These are phyloP conservation scores for Ambrosiella xylebori DNA, from an alignment of 2,329 filamentous ascomycete species.

Conservation along the genomic window DNA sequence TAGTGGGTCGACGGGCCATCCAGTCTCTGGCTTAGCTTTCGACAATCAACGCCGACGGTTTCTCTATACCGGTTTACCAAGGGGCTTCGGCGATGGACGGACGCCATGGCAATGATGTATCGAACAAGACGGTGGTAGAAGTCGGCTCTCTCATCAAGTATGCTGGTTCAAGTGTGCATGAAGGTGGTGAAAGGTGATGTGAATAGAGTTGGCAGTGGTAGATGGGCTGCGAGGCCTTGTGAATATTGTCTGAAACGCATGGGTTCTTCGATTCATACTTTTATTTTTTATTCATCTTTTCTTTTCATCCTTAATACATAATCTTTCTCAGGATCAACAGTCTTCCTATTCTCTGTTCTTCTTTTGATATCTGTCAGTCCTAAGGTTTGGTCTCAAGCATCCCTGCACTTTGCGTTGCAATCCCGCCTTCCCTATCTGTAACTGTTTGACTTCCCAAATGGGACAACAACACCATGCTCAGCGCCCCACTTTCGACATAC, in stretches of 20 bases:
- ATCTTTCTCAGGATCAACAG: no score
- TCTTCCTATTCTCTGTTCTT: no score
- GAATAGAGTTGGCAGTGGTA: no score
- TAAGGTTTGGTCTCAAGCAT: no score
- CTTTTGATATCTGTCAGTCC: no score
- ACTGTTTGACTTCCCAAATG: neutral
- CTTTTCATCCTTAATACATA: neutral
- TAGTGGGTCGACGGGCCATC: neutral
- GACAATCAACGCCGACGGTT: neutral
- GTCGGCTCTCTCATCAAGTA: neutral
- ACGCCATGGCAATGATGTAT: neutral
- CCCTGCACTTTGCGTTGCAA: neutral
- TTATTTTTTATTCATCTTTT: neutral
- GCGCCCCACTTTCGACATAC: neutral
- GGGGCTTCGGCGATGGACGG: neutral
- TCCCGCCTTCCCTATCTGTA: neutral
- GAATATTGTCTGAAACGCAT: neutral
- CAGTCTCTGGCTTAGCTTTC: neutral
- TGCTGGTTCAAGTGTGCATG: neutral
- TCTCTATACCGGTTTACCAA: neutral
- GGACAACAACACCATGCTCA: neutral
- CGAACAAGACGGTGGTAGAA: conserved; percentile 1
- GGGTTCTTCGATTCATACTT: neutral
- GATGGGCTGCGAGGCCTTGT: neutral
- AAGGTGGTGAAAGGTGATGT: neutral